Evolutionary conservation across 805 yeast genomes (phyloP), one percentile per base, ranked within the genome.

Genomic region (Lachancea meyersii): DNA sequence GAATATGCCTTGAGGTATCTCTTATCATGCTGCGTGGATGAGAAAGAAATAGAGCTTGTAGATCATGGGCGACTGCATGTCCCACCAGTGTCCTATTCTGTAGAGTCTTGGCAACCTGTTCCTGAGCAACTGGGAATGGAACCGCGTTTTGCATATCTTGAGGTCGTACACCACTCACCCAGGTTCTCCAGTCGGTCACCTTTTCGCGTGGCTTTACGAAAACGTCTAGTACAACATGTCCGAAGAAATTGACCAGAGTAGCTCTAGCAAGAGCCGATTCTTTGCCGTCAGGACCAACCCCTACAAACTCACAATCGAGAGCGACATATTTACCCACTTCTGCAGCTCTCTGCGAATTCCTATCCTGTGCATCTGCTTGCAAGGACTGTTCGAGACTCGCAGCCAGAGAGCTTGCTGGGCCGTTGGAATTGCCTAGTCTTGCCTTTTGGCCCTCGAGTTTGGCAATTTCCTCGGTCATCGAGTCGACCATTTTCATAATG

Each of bases 301-400:
- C 96, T 2, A 89, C 97, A 69, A 89, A 88, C 54, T 89, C 97
- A 67, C 97, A 88, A 63, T 89, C 97, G 47, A 89, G 76, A 1
- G 96, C 86, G 2, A 88, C 46, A 51, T 75, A 88, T 53, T 75
- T 82, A 1, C 96, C 96, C 1, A 79, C 67, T 34, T 73, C 71
- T 40, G 60, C 64, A 45, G 72, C 65, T 32, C 55, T 57, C 18
- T 52, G 49, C 17, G 38, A 38, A 18, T 21, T 34, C 14, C 33
- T 24, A 35, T 24, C 43, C 16, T 30, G 32, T 9, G 14, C 24
- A 18, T 31, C 37, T 2, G 37, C 32, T 24, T 39, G 27, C 11
- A 35, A 14, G 9, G 33, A 14, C 19, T 38, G n/a, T 27, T 38
- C 38, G 22, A 39, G 32, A 9, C 32, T 32, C 8, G 24, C 37